A percentile compares a stretch with the other conserved stretches of the same genome.
Evolutionary conservation across 441 rosid species (phyloP).

Genomic region (Bocquillonia castaneifolia): DNA sequence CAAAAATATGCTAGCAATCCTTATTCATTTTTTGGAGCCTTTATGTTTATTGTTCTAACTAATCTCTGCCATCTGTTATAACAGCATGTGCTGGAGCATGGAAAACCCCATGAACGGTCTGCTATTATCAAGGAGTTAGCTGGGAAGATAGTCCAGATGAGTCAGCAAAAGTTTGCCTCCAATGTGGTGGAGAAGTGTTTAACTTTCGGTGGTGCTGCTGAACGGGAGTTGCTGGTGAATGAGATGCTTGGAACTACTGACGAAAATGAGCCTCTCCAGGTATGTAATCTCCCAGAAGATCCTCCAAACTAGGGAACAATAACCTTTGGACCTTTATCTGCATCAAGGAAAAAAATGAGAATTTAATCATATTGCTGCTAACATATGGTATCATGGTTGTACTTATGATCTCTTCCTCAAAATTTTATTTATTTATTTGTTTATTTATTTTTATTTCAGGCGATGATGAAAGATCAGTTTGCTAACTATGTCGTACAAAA

Average conservation of each 20-base stretch:
- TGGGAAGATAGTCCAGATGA: constrained; percentile 77
- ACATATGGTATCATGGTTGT: too few species aligned
- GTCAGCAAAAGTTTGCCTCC: constrained; percentile 79
- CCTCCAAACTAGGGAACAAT: too few species aligned
- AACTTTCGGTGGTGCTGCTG: constrained; percentile 51
- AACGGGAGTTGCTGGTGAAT: constrained; percentile 59
- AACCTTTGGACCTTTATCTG: too few species aligned
- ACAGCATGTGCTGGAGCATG: constrained; percentile 80
- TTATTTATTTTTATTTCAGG: constrained; percentile 34
- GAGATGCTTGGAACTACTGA: constrained; percentile 84
- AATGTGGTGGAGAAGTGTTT: constrained; percentile 73
- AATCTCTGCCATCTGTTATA: constrained; percentile 16
- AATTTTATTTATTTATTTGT: not conserved
- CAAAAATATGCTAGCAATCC: too few species aligned
- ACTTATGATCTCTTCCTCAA: too few species aligned
- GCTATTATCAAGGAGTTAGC: constrained; percentile 49
- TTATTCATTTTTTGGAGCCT: too few species aligned
- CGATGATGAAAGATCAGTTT: constrained; percentile 85
- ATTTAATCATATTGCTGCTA: too few species aligned
- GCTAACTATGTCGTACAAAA: constrained; percentile 82
- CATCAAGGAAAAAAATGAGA: too few species aligned
- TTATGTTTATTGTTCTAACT: not conserved
- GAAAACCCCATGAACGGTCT: constrained; percentile 63
- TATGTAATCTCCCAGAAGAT: constrained; percentile 17
- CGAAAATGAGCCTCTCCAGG: constrained; percentile 87